These are phyloP conservation scores for Didymella sp. DNA, from an alignment of 2,329 filamentous ascomycete species.

Conservation along the genomic window DNA sequence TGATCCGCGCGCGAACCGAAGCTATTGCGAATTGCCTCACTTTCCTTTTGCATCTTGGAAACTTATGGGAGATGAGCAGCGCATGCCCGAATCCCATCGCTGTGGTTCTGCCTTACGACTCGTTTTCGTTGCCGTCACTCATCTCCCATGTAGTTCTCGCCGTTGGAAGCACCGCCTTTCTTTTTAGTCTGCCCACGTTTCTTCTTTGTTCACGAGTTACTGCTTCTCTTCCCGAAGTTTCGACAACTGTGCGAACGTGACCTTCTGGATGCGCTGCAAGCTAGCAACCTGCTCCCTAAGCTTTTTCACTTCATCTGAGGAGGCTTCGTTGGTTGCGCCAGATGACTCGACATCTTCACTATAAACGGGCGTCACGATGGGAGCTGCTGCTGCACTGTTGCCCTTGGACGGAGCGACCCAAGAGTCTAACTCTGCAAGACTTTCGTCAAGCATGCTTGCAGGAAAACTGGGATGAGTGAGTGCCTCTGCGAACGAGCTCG, in stretches of 20 bases:
- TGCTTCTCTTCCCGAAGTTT: constrained; percentile 53
- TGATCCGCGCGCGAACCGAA: constrained; percentile 9
- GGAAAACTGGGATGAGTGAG: constrained; percentile 55
- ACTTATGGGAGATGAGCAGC: background rate
- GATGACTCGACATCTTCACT: constrained; percentile 9
- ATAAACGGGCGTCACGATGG: constrained; percentile 42
- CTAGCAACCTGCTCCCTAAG: constrained; percentile 52
- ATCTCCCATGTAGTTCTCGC: constrained; percentile 42
- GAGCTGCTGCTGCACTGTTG: constrained; percentile 31
- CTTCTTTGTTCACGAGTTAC: constrained; percentile 43
- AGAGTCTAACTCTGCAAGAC: constrained; percentile 44
- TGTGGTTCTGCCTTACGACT: constrained; percentile 7
- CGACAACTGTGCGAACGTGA: constrained; percentile 55
- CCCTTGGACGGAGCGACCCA: constrained; percentile 36
- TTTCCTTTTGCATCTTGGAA: constrained; percentile 17
- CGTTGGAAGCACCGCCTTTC: constrained; percentile 31
- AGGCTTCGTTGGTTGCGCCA: constrained; percentile 11
- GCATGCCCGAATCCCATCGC: constrained; percentile 2
- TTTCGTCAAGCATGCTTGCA: constrained; percentile 48
- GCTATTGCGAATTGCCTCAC: constrained; percentile 13
- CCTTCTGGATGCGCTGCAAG: constrained; percentile 55
- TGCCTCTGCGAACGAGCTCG: constrained; percentile 49
- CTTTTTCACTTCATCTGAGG: constrained; percentile 44
- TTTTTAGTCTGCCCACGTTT: constrained; percentile 35
- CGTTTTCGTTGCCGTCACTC: constrained; percentile 27